A percentile compares a stretch with the other conserved stretches of the same genome.
phyloP scores from a whole-genome alignment of 345 rosid species.

The Gossypium herbaceum region DNA sequence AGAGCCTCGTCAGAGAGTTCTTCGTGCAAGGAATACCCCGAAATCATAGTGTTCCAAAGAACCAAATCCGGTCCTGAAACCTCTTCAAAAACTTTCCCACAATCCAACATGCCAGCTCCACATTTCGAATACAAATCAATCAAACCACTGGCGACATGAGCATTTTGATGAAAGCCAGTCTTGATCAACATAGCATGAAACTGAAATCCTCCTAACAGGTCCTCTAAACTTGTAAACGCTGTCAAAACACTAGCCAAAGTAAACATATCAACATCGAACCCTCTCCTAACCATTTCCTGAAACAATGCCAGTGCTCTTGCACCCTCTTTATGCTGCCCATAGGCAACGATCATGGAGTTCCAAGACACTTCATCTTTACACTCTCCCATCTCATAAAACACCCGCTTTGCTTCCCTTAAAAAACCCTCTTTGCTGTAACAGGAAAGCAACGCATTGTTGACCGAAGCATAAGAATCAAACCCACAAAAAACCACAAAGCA shows the following conservation, averaged over 20 bases:
- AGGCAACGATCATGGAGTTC: constrained; percentile 91
- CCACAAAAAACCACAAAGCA: constrained; percentile 53
- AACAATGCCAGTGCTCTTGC: constrained; percentile 54
- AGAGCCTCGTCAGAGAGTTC: constrained; percentile 70
- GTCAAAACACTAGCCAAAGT: constrained; percentile 83
- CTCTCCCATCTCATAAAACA: constrained; percentile 57
- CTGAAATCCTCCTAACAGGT: constrained; percentile 68
- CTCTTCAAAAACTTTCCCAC: constrained; percentile 67
- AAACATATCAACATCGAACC: constrained; percentile 60
- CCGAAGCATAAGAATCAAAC: constrained; percentile 62
- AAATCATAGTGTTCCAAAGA: constrained; percentile 91
- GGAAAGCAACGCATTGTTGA: constrained; percentile 63
- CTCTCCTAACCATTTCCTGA: constrained; percentile 56
- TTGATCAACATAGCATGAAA: constrained; percentile 67
- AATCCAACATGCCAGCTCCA: constrained; percentile 48
- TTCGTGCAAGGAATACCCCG: constrained; percentile 67
- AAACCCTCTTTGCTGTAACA: constrained; percentile 61
- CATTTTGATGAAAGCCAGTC: constrained; percentile 61
- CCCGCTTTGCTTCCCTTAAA: constrained; percentile 54
- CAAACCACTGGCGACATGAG: constrained; percentile 86
- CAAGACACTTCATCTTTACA: constrained; percentile 77
- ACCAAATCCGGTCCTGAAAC: constrained; percentile 57
- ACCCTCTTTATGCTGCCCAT: constrained; percentile 79
- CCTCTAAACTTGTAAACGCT: constrained; percentile 52
- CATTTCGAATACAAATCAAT: constrained; percentile 85